Conservation (phyloP, 345 rosid species). For the Trapa incisa region DNA sequence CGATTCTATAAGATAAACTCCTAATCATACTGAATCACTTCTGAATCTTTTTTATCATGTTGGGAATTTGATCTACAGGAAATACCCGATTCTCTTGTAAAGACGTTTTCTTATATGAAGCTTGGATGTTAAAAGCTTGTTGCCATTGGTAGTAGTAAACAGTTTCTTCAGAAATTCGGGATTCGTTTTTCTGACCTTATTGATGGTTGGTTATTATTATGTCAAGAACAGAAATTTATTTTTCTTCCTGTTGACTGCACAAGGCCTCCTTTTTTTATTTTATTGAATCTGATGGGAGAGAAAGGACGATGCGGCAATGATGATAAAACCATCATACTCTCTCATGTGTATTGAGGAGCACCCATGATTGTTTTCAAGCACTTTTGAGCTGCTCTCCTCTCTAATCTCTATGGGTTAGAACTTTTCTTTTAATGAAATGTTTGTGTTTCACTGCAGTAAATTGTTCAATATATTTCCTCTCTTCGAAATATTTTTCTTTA, state of each 20-base stretch:
- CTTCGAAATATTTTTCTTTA: too few relatives aligned
- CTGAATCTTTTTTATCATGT: too few relatives aligned
- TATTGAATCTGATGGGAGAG: not conserved
- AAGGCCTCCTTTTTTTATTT: not conserved
- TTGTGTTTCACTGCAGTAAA: too few relatives aligned
- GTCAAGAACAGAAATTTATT: too few relatives aligned
- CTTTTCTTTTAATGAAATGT: too few relatives aligned
- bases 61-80: not conserved
- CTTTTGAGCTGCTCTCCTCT: constrained; percentile 1
- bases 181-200: too few relatives aligned
- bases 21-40: constrained; percentile 29
- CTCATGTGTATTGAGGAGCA: constrained; percentile 1
- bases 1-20: constrained; percentile 15
- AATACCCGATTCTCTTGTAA: too few relatives aligned
- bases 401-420: not conserved
- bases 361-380: constrained; percentile 2
- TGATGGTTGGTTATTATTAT: too few relatives aligned
- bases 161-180: too few relatives aligned
- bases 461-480: too few relatives aligned
- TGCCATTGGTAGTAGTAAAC: too few relatives aligned
- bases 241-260: not conserved
- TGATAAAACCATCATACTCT: constrained; percentile 9
- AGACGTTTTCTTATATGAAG: not conserved
- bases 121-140: too few relatives aligned
- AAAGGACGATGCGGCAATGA: constrained; percentile 12